phyloP scores from a whole-genome alignment of 345 rosid species.

The Excoecaria cochinchinensis region DNA sequence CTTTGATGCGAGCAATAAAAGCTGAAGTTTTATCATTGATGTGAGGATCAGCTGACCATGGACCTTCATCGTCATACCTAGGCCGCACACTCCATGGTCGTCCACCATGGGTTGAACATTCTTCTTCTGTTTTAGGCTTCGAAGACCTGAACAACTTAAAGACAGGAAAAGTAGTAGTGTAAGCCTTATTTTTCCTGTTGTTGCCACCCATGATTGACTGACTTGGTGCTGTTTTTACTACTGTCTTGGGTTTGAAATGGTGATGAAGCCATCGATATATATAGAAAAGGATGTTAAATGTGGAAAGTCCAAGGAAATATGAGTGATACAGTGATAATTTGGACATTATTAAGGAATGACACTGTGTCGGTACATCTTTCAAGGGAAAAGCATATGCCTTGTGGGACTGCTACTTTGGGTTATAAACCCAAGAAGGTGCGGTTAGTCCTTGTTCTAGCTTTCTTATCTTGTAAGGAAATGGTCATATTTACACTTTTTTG shows the following conservation, averaged over 20 bases:
- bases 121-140: not conserved
- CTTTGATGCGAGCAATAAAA: constrained; percentile 8
- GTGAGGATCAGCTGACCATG: not conserved
- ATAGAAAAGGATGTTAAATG: not conserved
- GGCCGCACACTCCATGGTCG: not conserved
- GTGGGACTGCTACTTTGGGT: not conserved
- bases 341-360: constrained; percentile 1
- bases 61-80: not conserved
- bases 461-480: not conserved
- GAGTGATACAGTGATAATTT: not conserved
- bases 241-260: not conserved
- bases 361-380: not conserved
- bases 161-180: not conserved
- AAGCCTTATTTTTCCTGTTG: not conserved
- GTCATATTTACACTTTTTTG: not conserved
- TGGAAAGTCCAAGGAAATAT: not conserved
- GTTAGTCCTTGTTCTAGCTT: not conserved
- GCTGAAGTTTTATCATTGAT: constrained; percentile 8
- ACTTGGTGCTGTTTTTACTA: not conserved
- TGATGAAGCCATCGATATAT: not conserved
- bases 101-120: not conserved
- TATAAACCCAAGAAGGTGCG: not conserved
- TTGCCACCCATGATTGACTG: not conserved
- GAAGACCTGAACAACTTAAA: not conserved
- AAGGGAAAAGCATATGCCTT: not conserved